Conservation (phyloP, 306 rosid species). For the Cicer cuneatum region DNA sequence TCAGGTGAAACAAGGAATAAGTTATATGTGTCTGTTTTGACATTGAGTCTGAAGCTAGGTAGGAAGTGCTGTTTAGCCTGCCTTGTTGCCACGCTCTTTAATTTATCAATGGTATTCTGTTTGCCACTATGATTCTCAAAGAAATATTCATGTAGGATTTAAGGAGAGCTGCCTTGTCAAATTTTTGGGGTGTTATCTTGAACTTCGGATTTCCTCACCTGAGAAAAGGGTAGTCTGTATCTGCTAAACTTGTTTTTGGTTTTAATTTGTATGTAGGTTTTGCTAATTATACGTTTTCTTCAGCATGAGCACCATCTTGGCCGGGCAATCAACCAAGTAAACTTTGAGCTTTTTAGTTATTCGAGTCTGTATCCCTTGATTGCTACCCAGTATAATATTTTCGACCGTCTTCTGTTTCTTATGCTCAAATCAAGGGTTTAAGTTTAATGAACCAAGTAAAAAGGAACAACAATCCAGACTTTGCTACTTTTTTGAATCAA, state of each 20-base stretch:
- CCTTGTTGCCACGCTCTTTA: slow-evolving; percentile 5
- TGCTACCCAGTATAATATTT: not conserved
- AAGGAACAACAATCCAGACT: slow-evolving; percentile 1
- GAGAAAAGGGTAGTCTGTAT: slow-evolving; percentile 27
- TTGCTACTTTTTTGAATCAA: slow-evolving; percentile 1
- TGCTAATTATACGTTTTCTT: slow-evolving; percentile 87
- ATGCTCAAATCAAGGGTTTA: slow-evolving; percentile 30
- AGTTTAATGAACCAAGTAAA: slow-evolving; percentile 22
- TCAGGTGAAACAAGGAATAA: not conserved
- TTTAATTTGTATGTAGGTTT: slow-evolving; percentile 59
- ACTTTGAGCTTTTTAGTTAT: slow-evolving; percentile 28
- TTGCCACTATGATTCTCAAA: not conserved
- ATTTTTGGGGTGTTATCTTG: slow-evolving; percentile 9
- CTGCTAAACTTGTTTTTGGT: slow-evolving; percentile 28
- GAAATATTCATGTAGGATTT: slow-evolving; percentile 27
- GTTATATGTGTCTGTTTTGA: not conserved
- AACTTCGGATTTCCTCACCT: slow-evolving; percentile 10
- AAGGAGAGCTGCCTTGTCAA: slow-evolving; percentile 23
- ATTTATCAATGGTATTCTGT: slow-evolving; percentile 6
- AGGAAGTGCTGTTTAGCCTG: too few relatives aligned
- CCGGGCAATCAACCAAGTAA: slow-evolving; percentile 91
- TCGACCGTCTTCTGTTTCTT: slow-evolving; percentile 11
- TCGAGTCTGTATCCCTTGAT: slow-evolving; percentile 29
- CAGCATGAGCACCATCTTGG: slow-evolving; percentile 98
- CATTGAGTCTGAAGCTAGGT: too few relatives aligned